Conservation (phyloP, 306 rosid genomes). For the Aeschynomene evenia region DNA sequence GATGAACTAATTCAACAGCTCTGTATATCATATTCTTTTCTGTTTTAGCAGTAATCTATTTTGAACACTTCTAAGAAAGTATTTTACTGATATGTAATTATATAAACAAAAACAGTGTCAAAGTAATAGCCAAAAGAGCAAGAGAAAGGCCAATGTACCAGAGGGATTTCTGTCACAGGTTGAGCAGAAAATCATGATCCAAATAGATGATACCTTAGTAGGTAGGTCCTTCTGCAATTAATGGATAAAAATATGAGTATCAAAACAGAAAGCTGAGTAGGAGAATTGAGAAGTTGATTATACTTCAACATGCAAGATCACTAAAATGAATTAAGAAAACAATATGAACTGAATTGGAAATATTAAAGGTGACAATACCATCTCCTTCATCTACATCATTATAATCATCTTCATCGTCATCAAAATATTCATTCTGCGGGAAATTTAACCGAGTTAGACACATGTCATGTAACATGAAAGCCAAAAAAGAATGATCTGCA, state of each 20-base stretch:
- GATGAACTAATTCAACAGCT: neutral
- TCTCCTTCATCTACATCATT: constrained; percentile 36
- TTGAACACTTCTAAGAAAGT: neutral
- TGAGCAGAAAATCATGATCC: constrained; percentile 16
- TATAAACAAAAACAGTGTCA: neutral
- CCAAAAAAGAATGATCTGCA: neutral
- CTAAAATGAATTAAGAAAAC: neutral
- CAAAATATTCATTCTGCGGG: constrained; percentile 50
- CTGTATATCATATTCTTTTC: neutral
- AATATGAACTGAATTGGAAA: neutral
- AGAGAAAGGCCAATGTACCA: neutral
- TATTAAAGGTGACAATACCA: constrained; percentile 38
- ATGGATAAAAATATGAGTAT: constrained; percentile 10
- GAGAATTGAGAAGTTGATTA: constrained; percentile 12
- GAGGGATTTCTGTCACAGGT: neutral
- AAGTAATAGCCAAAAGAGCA: neutral
- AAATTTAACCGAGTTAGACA: constrained; percentile 23
- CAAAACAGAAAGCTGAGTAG: neutral
- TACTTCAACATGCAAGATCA: neutral
- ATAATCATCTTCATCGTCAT: constrained; percentile 57
- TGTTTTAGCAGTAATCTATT: neutral
- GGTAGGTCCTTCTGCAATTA: constrained; percentile 42
- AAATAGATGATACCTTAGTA: constrained; percentile 15
- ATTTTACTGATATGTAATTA: neutral
- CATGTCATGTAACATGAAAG: neutral